A percentile compares a stretch with the other conserved stretches of the same genome.
These are phyloP conservation scores for Santalum album DNA, from an alignment of 164 flowering plant species.

Conservation along the genomic window DNA sequence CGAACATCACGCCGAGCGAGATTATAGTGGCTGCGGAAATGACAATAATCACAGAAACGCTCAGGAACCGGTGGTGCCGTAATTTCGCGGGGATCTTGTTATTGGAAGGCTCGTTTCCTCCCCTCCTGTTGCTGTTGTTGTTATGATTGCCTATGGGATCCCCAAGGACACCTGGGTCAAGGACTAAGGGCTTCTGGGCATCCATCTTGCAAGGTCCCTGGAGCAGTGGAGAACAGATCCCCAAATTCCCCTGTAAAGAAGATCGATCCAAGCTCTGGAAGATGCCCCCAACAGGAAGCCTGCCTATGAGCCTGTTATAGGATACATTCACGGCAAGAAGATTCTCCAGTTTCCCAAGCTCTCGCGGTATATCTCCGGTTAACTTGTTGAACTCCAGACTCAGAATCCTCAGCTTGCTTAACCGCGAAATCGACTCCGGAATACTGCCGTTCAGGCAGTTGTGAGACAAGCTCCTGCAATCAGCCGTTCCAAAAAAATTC, in stretches of 20 bases:
- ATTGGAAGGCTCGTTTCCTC: slow-evolving; percentile 6
- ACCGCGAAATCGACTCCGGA: slow-evolving; percentile 49
- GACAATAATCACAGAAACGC: slow-evolving; percentile 72
- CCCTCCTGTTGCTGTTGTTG: no score
- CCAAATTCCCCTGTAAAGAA: slow-evolving; percentile 71
- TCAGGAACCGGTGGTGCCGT: slow-evolving; percentile 51
- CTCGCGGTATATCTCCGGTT: slow-evolving; percentile 78
- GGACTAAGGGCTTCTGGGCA: slow-evolving; percentile 78
- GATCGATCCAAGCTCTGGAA: slow-evolving; percentile 66
- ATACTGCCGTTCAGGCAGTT: slow-evolving; percentile 60
- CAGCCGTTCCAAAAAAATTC: background rate
- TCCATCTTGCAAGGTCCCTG: slow-evolving; percentile 80
- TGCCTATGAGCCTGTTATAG: slow-evolving; percentile 64
- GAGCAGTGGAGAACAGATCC: slow-evolving; percentile 85
- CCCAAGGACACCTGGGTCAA: slow-evolving; percentile 53
- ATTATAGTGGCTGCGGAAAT: slow-evolving; percentile 70
- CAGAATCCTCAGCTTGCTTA: slow-evolving; percentile 68
- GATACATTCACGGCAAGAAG: slow-evolving; percentile 81
- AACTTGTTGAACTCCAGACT: slow-evolving; percentile 60
- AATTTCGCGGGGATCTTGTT: slow-evolving; percentile 8
- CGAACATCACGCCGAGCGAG: slow-evolving; percentile 50
- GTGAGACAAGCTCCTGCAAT: slow-evolving; percentile 82
- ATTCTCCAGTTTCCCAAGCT: slow-evolving; percentile 50
- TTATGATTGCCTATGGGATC: slow-evolving; percentile 22
- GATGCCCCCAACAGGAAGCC: slow-evolving; percentile 62